Percentiles rank a stretch among this genome's conserved stretches.
phyloP scores from a whole-genome alignment of 78 protist genomes.

The Planoprotostelium fungivorum region DNA sequence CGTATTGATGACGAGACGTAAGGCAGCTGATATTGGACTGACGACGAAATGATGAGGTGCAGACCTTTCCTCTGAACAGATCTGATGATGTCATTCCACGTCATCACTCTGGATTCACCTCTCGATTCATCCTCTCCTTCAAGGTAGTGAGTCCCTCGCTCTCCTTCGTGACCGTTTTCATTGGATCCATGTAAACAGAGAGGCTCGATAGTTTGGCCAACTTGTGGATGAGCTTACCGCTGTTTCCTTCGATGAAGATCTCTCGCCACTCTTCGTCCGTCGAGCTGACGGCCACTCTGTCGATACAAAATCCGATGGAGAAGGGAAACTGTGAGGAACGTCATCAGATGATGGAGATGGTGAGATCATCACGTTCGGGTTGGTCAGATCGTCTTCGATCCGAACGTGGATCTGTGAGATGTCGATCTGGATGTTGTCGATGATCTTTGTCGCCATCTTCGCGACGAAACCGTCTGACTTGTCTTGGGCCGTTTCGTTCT shows the following conservation, averaged over 20 bases:
- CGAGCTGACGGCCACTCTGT: background rate
- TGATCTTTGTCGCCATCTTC: slow-evolving; percentile 47
- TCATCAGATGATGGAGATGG: background rate
- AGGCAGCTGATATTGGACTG: background rate
- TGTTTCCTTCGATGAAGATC: background rate
- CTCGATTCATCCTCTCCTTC: background rate
- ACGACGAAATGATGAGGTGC: background rate
- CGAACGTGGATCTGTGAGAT: slow-evolving; percentile 50
- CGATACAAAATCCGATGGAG: background rate
- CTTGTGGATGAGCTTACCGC: background rate
- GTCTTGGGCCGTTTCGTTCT: slow-evolving; percentile 6
- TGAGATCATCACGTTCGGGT: background rate
- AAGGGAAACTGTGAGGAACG: background rate
- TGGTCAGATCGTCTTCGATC: slow-evolving; percentile 23
- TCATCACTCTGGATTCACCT: background rate
- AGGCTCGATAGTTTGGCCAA: background rate
- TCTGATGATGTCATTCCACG: background rate
- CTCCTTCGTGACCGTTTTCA: background rate
- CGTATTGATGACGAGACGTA: background rate
- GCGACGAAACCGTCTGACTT: slow-evolving; percentile 12
- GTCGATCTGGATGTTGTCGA: slow-evolving; percentile 54
- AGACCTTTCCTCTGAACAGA: background rate
- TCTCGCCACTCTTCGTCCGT: background rate
- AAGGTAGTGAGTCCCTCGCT: background rate
- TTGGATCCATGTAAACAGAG: background rate